Conservation (phyloP, 2,329 filamentous ascomycete species). For the Coniella vitis region DNA sequence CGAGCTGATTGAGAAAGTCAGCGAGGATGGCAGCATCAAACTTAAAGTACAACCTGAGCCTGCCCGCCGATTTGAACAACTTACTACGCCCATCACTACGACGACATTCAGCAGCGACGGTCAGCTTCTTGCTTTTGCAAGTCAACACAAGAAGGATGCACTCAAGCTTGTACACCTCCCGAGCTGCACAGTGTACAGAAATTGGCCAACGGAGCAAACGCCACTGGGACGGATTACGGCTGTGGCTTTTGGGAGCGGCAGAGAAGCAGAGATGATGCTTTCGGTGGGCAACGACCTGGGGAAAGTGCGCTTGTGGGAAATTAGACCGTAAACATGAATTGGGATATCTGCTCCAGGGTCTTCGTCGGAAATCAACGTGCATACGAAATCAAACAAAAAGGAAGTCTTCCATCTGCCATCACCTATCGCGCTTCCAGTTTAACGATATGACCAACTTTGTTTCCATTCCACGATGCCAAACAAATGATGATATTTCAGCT, state of each 20-base stretch:
- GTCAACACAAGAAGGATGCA: conserved; percentile 81
- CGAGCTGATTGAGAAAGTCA: conserved; percentile 43
- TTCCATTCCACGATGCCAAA: too few relatives aligned
- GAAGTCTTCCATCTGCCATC: too few relatives aligned
- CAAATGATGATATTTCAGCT: too few relatives aligned
- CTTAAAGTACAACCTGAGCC: conserved; percentile 67
- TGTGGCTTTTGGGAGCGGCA: conserved; percentile 60
- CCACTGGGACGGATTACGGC: conserved; percentile 77
- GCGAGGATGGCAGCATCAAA: conserved; percentile 29
- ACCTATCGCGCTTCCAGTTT: too few relatives aligned
- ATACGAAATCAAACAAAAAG: too few relatives aligned
- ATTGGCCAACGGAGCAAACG: conserved; percentile 92
- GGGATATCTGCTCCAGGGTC: not conserved
- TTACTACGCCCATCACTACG: conserved; percentile 77
- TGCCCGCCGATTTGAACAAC: conserved; percentile 68
- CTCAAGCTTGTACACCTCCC: conserved; percentile 83
- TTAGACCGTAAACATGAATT: conserved; percentile 48
- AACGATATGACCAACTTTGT: too few relatives aligned
- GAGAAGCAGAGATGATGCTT: conserved; percentile 49
- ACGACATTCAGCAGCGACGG: conserved; percentile 81
- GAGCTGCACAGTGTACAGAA: conserved; percentile 87
- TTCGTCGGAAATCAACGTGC: not conserved
- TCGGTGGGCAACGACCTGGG: conserved; percentile 86
- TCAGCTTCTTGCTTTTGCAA: conserved; percentile 81
- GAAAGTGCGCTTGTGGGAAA: conserved; percentile 87